Percentiles rank a stretch among this genome's conserved stretches.
Evolutionary conservation across 2,329 filamentous ascomycete species (phyloP).

Genomic region (Stagonosporopsis vannaccii): DNA sequence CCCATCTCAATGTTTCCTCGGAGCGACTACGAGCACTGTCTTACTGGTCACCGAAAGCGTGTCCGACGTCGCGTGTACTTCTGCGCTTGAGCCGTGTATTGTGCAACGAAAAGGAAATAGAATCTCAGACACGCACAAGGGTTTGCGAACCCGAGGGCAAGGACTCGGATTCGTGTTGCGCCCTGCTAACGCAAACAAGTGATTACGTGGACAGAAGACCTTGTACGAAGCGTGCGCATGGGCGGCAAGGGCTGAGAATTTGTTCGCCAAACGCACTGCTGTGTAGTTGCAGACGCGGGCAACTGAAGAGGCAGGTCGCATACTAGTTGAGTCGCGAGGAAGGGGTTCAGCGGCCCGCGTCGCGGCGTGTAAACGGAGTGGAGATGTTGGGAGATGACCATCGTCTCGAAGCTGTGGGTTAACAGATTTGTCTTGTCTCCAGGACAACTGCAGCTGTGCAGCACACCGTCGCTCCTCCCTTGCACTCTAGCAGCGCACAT

Average conservation of each 20-base stretch:
- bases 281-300: conserved; percentile 6
- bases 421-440: conserved; percentile 1
- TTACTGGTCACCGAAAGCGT: background rate
- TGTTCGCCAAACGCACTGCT: conserved; percentile 7
- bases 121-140: conserved; percentile 6
- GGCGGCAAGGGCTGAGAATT: conserved; percentile 8
- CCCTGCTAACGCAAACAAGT: conserved; percentile 10
- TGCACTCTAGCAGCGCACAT: conserved; percentile 4
- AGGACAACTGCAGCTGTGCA: background rate
- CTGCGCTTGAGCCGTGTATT: background rate
- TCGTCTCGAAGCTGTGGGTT: background rate
- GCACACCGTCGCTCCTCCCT: background rate
- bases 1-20: background rate
- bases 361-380: conserved; percentile 5
- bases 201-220: conserved; percentile 3
- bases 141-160: conserved; percentile 14
- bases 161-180: conserved; percentile 18
- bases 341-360: conserved; percentile 16
- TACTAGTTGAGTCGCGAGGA: background rate
- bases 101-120: conserved; percentile 5
- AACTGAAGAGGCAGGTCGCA: conserved; percentile 13
- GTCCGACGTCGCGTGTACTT: conserved; percentile 11
- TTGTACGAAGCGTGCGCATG: conserved; percentile 9
- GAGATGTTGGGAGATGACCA: conserved; percentile 19
- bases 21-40: background rate